Percentiles rank a stretch among this genome's conserved stretches.
These are phyloP conservation scores for Puccinia coronata DNA, from an alignment of 1,284 basidiomycete genomes.

Conservation along the genomic window DNA sequence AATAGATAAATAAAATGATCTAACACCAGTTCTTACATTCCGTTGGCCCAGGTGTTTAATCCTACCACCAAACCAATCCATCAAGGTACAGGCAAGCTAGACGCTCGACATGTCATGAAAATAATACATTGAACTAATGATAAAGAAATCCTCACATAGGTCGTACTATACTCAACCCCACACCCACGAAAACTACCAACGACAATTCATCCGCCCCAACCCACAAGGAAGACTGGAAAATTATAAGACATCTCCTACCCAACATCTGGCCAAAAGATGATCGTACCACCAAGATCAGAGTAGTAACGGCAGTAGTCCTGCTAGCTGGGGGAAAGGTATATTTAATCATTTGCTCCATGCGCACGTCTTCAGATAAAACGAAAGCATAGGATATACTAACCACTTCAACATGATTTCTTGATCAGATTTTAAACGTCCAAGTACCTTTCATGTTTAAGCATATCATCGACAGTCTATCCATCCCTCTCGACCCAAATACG, in stretches of 20 bases:
- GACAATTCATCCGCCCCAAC: not conserved
- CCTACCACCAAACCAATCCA: not conserved
- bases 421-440: constrained; percentile 47
- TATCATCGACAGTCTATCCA: constrained; percentile 37
- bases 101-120: not conserved
- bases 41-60: not conserved
- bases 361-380: not conserved
- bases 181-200: no score
- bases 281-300: constrained; percentile 65
- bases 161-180: not conserved
- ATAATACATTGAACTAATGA: not conserved
- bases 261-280: constrained; percentile 67
- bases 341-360: not conserved
- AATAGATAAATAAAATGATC: not conserved
- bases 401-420: not conserved
- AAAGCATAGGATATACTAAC: not conserved
- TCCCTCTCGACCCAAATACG: constrained; percentile 46
- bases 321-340: constrained; percentile 82
- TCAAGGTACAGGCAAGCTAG: constrained; percentile 12
- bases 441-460: constrained; percentile 49
- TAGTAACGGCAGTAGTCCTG: constrained; percentile 77
- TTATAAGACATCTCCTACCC: constrained; percentile 63
- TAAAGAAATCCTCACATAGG: not conserved
- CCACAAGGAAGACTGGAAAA: constrained; percentile 55
- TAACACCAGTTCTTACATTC: not conserved